Evolutionary conservation across 2,329 filamentous ascomycete genomes (phyloP).

Genomic region (Calonectria naviculata): DNA sequence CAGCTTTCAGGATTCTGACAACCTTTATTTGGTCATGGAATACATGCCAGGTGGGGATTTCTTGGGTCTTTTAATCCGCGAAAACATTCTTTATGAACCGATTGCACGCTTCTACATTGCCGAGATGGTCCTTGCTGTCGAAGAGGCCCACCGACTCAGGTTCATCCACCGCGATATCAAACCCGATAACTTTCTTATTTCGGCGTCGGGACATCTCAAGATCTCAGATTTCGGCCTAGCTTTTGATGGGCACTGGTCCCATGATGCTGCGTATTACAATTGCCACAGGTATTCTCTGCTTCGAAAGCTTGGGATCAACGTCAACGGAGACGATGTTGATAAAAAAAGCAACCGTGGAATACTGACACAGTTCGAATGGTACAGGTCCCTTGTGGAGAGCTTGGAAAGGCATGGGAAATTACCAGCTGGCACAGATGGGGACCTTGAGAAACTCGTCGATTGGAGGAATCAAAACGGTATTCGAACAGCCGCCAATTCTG

Average conservation of each 20-base stretch:
- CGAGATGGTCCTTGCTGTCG: conserved; percentile 95
- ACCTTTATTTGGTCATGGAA: conserved; percentile 95
- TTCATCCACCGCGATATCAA: conserved; percentile 98
- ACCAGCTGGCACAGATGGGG: conserved; percentile 36
- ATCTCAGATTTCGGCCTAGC: conserved; percentile 97
- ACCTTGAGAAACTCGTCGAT: conserved; percentile 62
- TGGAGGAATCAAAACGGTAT: conserved; percentile 78
- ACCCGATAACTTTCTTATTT: conserved; percentile 96
- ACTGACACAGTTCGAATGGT: conserved; percentile 47
- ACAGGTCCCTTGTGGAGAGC: conserved; percentile 43
- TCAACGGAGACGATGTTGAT: conserved; percentile 81
- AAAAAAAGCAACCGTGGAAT: conserved; percentile 59
- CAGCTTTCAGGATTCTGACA: conserved; percentile 87
- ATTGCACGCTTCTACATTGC: conserved; percentile 89
- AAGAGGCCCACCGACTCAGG: conserved; percentile 86
- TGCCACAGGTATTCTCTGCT: conserved; percentile 84
- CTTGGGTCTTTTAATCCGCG: conserved; percentile 84
- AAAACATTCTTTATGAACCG: conserved; percentile 83
- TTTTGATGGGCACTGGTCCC: conserved; percentile 95
- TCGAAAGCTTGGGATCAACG: conserved; percentile 77
- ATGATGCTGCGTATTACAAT: conserved; percentile 88
- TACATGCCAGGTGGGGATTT: conserved; percentile 99
- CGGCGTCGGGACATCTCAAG: conserved; percentile 87
- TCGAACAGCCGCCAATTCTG: conserved; percentile 81
- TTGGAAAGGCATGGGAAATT: conserved; percentile 48